phyloP scores from a whole-genome alignment of 352 stramenopile species.

The Phytophthora hybrid region DNA sequence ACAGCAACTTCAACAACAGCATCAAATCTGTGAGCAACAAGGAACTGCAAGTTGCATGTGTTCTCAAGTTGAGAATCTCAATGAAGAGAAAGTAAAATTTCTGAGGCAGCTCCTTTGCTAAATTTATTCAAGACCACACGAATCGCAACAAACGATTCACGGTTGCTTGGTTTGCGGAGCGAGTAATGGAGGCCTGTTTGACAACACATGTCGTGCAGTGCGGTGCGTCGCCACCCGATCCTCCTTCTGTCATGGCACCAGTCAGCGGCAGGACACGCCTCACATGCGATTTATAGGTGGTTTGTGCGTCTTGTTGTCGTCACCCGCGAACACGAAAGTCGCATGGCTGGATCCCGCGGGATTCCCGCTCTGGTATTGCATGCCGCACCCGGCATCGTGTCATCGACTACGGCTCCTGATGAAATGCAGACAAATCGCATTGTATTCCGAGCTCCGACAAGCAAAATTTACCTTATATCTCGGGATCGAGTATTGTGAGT shows the following conservation, averaged over 20 bases:
- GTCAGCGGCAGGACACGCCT: not conserved
- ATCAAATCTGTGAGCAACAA: not conserved
- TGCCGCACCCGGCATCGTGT: conserved; percentile 21
- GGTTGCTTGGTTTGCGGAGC: not conserved
- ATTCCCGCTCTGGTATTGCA: not conserved
- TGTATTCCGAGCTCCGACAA: not conserved
- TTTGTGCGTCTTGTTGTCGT: conserved; percentile 25
- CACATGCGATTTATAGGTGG: not conserved
- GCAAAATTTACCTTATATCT: no score
- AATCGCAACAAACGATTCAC: not conserved
- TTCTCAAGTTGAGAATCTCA: no score
- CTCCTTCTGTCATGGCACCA: conserved; percentile 23
- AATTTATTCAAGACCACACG: not conserved
- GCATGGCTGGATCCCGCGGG: conserved; percentile 1
- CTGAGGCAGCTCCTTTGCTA: not conserved
- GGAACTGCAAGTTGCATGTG: conserved; percentile 2
- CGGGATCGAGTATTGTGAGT: no score
- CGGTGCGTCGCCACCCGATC: conserved; percentile 12
- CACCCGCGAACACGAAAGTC: not conserved
- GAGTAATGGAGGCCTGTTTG: conserved; percentile 4
- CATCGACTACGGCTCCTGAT: conserved; percentile 26
- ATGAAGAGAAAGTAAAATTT: no score
- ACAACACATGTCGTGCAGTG: conserved; percentile 24
- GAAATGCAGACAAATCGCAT: conserved; percentile 30
- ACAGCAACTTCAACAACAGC: conserved; percentile 5